These are phyloP conservation scores for Berberis vulgaris DNA, from an alignment of 164 flowering plant genomes.

Conservation along the genomic window DNA sequence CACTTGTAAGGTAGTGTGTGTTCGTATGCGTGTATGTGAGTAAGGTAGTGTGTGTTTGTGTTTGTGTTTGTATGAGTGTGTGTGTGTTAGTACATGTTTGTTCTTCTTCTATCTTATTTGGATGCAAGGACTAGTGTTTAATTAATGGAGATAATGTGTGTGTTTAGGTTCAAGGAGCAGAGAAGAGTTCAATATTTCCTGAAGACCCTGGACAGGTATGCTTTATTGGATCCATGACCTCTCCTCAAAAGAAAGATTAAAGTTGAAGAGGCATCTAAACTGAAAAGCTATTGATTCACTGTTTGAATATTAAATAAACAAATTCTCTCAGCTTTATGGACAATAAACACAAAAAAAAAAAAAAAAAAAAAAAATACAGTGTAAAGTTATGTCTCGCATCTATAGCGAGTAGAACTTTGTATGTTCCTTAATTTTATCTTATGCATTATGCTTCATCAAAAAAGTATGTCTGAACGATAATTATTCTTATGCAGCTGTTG, in stretches of 20 bases:
- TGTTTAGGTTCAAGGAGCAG: slow-evolving; percentile 49
- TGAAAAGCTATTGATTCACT: slow-evolving; percentile 15
- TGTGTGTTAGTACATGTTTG: not conserved
- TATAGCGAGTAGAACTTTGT: no score
- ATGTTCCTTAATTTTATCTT: no score
- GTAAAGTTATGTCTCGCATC: no score
- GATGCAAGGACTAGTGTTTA: not conserved
- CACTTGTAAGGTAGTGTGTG: not conserved
- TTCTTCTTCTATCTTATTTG: not conserved
- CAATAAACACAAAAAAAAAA: not conserved
- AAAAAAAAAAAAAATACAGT: no score
- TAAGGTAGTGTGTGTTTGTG: not conserved
- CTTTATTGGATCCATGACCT: slow-evolving; percentile 56
- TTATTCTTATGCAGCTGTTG: slow-evolving; percentile 35
- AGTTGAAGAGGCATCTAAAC: slow-evolving; percentile 4
- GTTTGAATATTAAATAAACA: no score
- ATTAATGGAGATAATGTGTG: slow-evolving; percentile 1
- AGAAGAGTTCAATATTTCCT: slow-evolving; percentile 65
- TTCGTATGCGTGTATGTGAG: not conserved
- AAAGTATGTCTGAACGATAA: not conserved
- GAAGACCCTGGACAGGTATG: slow-evolving; percentile 93
- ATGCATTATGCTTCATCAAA: no score
- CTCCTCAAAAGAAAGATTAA: slow-evolving; percentile 13
- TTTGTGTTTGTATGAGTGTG: not conserved
- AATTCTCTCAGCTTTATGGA: slow-evolving; percentile 17